Conservation (phyloP, 257 asterid species). For the Mitragyna speciosa region DNA sequence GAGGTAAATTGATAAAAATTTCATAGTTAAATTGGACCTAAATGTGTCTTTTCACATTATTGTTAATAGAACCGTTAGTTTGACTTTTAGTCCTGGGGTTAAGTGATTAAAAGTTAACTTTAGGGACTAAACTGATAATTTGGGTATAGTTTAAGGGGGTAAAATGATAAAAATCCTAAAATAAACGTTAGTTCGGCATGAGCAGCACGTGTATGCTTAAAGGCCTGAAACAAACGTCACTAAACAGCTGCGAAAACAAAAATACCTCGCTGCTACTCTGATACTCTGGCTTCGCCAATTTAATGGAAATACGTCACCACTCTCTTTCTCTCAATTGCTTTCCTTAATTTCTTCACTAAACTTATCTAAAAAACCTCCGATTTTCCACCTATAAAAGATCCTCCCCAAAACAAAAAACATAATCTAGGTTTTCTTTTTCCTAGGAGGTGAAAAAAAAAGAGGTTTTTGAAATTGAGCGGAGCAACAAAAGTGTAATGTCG, state of each 20-base stretch:
- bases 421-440: not conserved
- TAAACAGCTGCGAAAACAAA: not conserved
- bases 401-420: not conserved
- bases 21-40: too few species aligned
- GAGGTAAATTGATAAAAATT: too few species aligned
- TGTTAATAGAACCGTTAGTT: too few species aligned
- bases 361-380: not conserved
- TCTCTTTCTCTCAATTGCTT: not conserved
- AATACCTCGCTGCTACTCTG: not conserved
- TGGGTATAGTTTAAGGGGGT: too few species aligned
- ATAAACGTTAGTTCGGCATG: not conserved
- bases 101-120: too few species aligned
- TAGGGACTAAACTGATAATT: too few species aligned
- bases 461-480: not conserved
- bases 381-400: not conserved
- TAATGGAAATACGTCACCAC: not conserved
- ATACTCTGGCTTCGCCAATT: not conserved
- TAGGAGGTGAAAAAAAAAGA: not conserved
- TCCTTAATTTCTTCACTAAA: not conserved
- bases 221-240: not conserved
- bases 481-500: conserved; percentile 29
- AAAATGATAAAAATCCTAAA: too few species aligned
- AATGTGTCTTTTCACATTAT: too few species aligned
- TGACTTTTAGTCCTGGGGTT: too few species aligned
- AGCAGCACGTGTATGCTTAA: conserved; percentile 5